These are phyloP conservation scores for Starmerella apis DNA, from an alignment of 805 yeast species.

Conservation along the genomic window DNA sequence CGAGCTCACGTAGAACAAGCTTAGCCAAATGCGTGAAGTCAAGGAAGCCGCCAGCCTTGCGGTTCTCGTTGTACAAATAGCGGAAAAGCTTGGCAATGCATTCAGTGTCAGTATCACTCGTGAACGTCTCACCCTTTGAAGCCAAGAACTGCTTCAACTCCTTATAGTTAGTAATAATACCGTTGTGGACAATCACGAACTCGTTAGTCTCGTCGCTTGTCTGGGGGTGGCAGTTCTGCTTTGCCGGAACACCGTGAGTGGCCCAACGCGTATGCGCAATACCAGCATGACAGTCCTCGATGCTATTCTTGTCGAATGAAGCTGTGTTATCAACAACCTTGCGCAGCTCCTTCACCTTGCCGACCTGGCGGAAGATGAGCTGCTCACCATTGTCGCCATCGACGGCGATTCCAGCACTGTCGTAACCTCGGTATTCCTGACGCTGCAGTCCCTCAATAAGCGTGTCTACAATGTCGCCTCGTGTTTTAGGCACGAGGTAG, in stretches of 20 bases:
- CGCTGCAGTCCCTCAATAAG: conserved; percentile 64
- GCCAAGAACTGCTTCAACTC: conserved; percentile 74
- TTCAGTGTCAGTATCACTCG: conserved; percentile 94
- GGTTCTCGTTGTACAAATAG: conserved; percentile 79
- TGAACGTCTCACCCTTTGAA: conserved; percentile 72
- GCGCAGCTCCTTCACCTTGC: conserved; percentile 78
- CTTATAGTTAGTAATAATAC: conserved; percentile 92
- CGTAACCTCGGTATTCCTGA: conserved; percentile 96
- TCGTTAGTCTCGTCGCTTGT: conserved; percentile 73
- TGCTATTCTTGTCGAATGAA: conserved; percentile 41
- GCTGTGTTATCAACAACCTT: conserved; percentile 42
- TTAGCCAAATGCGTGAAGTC: conserved; percentile 90
- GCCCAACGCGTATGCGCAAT: conserved; percentile 99
- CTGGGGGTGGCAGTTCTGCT: conserved; percentile 89
- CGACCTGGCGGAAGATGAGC: conserved; percentile 69
- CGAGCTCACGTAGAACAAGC: conserved; percentile 81
- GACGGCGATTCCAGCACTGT: conserved; percentile 91
- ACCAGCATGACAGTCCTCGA: conserved; percentile 79
- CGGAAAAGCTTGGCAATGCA: conserved; percentile 92
- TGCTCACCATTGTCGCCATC: conserved; percentile 74
- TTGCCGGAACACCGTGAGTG: conserved; percentile 91
- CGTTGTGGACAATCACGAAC: conserved; percentile 91
- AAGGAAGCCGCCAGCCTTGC: conserved; percentile 43
- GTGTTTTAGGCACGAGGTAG: conserved; percentile 78
- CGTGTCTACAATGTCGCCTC: conserved; percentile 87